Evolutionary conservation across 371 early-diverging fungal genomes (phyloP).

Genomic region (Mortierella sp.): DNA sequence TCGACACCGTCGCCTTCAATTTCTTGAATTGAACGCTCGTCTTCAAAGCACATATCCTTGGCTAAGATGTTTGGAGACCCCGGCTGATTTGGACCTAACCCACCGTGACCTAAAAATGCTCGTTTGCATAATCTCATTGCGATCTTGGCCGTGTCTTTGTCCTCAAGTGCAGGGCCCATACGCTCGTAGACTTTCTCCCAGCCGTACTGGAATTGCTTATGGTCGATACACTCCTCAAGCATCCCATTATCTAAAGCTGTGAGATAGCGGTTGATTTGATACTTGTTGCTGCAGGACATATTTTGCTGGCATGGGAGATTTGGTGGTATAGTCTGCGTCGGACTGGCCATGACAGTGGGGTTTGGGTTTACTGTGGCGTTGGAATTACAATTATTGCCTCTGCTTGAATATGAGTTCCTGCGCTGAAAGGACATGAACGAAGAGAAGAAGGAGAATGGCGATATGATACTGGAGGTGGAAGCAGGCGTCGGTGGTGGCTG

Average conservation of each 20-base stretch:
- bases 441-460: not conserved
- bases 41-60: slow-evolving; percentile 23
- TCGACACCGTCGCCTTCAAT: not conserved
- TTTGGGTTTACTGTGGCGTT: not conserved
- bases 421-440: not conserved
- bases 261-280: slow-evolving; percentile 30
- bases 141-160: slow-evolving; percentile 36
- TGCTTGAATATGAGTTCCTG: not conserved
- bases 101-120: slow-evolving; percentile 41
- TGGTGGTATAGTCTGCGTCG: not conserved
- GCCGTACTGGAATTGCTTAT: slow-evolving; percentile 44
- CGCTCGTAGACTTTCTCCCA: slow-evolving; percentile 46
- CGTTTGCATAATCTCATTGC: slow-evolving; percentile 43
- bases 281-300: not conserved
- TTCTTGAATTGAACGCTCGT: not conserved
- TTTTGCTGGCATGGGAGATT: not conserved
- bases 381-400: not conserved
- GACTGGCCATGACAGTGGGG: not conserved
- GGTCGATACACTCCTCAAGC: slow-evolving; percentile 46
- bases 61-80: slow-evolving; percentile 26
- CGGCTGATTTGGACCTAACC: slow-evolving; percentile 10
- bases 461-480: not conserved
- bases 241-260: slow-evolving; percentile 36
- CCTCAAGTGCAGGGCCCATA: slow-evolving; percentile 41
- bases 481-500: not conserved